These are phyloP conservation scores for Irpex sp. DNA, from an alignment of 1,284 basidiomycete genomes.

Conservation along the genomic window DNA sequence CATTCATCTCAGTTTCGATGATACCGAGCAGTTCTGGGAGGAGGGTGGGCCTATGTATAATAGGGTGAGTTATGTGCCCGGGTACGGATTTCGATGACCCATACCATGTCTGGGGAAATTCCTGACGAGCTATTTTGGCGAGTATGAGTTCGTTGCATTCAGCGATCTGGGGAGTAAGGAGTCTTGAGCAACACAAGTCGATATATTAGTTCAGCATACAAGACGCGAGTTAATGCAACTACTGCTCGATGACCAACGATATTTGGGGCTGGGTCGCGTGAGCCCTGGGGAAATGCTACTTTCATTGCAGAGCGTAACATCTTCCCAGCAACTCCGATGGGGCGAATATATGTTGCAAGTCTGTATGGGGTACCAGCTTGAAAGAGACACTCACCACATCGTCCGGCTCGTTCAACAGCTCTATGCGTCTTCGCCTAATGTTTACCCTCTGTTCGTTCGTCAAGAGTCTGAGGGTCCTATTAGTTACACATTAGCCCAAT, in stretches of 20 bases:
- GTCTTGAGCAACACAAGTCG: neutral
- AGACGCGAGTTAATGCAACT: neutral
- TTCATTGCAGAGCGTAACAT: too few species aligned
- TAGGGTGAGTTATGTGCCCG: neutral
- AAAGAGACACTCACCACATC: conserved; percentile 47
- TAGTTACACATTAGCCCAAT: too few species aligned
- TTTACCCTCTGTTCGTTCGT: conserved; percentile 55
- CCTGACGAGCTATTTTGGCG: conserved; percentile 64
- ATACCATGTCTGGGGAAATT: conserved; percentile 69
- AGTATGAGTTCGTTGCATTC: conserved; percentile 67
- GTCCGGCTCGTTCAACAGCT: conserved; percentile 66
- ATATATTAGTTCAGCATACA: neutral
- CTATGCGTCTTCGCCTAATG: conserved; percentile 56
- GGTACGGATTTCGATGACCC: conserved; percentile 7
- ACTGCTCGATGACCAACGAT: too few species aligned
- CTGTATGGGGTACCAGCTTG: too few species aligned
- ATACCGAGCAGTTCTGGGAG: conserved; percentile 50
- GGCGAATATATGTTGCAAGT: too few species aligned
- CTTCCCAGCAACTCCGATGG: too few species aligned
- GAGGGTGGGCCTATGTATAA: conserved; percentile 49
- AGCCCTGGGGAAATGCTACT: too few species aligned
- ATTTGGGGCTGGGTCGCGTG: too few species aligned
- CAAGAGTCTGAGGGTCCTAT: conserved; percentile 42
- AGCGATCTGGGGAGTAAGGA: conserved; percentile 46
- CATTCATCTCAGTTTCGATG: conserved; percentile 47